Evolutionary conservation across 768 basidiomycete species (phyloP).

Genomic region (Xerocomellus amylosporus): DNA sequence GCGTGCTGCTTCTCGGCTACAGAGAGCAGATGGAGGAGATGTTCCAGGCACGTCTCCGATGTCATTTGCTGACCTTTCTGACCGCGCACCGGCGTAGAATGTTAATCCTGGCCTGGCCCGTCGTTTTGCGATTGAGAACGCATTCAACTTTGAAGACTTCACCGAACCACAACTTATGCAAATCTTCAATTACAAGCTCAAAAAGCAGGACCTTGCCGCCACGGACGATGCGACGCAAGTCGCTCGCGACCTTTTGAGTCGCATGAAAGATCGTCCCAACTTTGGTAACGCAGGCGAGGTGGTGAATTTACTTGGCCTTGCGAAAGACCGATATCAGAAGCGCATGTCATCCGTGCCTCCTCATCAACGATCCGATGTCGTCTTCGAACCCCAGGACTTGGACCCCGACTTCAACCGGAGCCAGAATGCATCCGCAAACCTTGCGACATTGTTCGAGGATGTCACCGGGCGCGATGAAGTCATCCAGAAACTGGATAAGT

Average conservation of each 20-base stretch:
- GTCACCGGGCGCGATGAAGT: constrained; percentile 59
- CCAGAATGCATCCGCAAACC: constrained; percentile 46
- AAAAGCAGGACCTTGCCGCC: constrained; percentile 53
- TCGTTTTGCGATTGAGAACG: constrained; percentile 66
- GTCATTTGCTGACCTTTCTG: background rate
- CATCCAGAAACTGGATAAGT: constrained; percentile 46
- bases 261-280: constrained; percentile 46
- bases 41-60: constrained; percentile 54
- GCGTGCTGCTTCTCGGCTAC: constrained; percentile 64
- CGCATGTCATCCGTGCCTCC: constrained; percentile 33
- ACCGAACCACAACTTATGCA: constrained; percentile 48
- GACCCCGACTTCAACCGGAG: constrained; percentile 59
- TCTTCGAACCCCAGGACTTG: constrained; percentile 51
- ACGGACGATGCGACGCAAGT: constrained; percentile 55
- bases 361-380: constrained; percentile 19
- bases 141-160: constrained; percentile 70
- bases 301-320: constrained; percentile 53
- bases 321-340: constrained; percentile 47
- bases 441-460: constrained; percentile 57
- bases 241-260: constrained; percentile 46
- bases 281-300: constrained; percentile 68
- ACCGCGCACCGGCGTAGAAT: constrained; percentile 39
- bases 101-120: constrained; percentile 67
- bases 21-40: constrained; percentile 66
- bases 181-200: constrained; percentile 56